Percentiles rank a stretch among this genome's conserved stretches.
phyloP scores from a whole-genome alignment of 2,329 filamentous ascomycete species.

The Phyllosticta capitalensis region DNA sequence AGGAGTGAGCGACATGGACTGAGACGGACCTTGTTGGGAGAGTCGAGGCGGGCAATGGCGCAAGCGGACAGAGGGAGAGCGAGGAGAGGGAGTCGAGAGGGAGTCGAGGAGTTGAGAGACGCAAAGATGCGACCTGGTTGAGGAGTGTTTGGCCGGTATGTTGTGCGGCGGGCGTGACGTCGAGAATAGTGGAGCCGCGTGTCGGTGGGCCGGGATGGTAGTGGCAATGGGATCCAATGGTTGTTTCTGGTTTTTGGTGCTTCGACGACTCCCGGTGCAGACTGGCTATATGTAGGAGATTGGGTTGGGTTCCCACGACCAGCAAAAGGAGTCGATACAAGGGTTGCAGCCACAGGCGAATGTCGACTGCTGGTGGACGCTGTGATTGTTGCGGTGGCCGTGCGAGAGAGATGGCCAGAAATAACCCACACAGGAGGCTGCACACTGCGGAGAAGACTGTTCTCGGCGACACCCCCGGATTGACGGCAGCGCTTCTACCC shows the following conservation, averaged over 20 bases:
- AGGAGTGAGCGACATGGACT: slow-evolving; percentile 1
- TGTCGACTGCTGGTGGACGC: too few relatives aligned
- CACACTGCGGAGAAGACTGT: neutral
- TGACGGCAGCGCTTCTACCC: neutral
- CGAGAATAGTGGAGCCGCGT: slow-evolving; percentile 11
- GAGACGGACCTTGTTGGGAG: slow-evolving; percentile 2
- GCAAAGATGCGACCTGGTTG: neutral
- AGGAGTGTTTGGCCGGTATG: neutral
- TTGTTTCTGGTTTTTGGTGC: neutral
- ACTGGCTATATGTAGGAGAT: neutral
- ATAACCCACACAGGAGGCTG: slow-evolving; percentile 8
- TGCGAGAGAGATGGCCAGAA: slow-evolving; percentile 3
- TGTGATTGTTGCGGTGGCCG: neutral
- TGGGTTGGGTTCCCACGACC: neutral
- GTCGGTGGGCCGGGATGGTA: neutral
- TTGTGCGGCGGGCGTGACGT: slow-evolving; percentile 8
- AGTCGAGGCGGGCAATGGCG: neutral
- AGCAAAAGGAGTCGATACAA: neutral
- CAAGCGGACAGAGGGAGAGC: neutral
- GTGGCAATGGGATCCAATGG: slow-evolving; percentile 5
- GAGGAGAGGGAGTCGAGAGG: neutral
- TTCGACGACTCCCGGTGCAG: neutral
- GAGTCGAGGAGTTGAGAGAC: neutral
- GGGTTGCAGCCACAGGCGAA: neutral
- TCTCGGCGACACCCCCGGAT: neutral